Base-by-base conservation (phyloP, 495 filamentous ascomycete species). In the Aspergillus leporis region DNA sequence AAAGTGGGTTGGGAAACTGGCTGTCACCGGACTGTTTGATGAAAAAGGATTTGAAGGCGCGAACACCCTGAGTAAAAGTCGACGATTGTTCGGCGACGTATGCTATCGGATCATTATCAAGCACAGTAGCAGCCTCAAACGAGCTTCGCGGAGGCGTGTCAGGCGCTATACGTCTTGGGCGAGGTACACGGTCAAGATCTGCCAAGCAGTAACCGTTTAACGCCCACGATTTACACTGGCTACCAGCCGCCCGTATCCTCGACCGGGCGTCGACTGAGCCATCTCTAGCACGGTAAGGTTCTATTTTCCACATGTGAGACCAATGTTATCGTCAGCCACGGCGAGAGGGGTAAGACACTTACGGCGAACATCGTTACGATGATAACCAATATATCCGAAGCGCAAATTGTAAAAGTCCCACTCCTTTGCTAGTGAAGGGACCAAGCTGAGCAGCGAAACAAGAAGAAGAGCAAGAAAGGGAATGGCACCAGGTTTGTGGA, bases 401-500 rank as follows among this genome's bases (percentile, higher is more conserved):
- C 67, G 67, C 28, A 71, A 18, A 50, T 64, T 71, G 50, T 71
- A 66, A 22, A 73, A 61, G 55, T 61, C 61, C 66, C 62, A 68
- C 31, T 65, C 57, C 36, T 61, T 72, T 46, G 73, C 67, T 40
- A 77, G 55, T 38, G 72, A 73, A 30, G 71, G 70, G 41, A 71
- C 70, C 56, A 77, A 49, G 22, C 70, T 74, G 48, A 78, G 63
- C 30, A 78, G 61, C 53, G 69, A 70, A 51, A 75, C 74, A 28
- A 75, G 61, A 45, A 77, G 19, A 55, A 78, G 51, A 30, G 64
- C 71, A 43, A 78, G 64, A 50, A 78, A 68, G 59, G 74, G 71
- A 53, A 77, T 68, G 41, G 74, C 72, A 61, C 71, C 70, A 55
- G 74, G 67, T 66, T 71, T 75, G 47, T 66, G 66, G 36, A 78